phyloP scores from a whole-genome alignment of 345 rosid species.

The Bruguiera parviflora region DNA sequence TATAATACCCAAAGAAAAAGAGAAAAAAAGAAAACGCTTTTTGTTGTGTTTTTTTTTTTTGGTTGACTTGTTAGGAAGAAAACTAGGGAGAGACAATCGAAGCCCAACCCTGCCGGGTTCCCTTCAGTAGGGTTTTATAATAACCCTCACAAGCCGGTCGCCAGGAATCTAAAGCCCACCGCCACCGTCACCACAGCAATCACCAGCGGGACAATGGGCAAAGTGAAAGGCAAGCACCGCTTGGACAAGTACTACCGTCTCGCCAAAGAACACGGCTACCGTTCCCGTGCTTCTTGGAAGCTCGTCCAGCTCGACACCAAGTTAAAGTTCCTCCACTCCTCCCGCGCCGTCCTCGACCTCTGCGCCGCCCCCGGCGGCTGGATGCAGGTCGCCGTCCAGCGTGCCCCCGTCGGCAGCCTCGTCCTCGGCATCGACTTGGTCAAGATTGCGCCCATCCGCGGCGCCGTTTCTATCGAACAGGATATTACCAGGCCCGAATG shows the following conservation, averaged over 20 bases:
- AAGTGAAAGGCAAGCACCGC: slow-evolving; percentile 28
- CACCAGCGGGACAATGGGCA: slow-evolving; percentile 38
- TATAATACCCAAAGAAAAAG: too few species aligned
- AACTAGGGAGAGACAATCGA: too few species aligned
- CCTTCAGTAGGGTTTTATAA: too few species aligned
- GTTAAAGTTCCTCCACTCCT: slow-evolving; percentile 53
- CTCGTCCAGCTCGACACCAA: slow-evolving; percentile 79
- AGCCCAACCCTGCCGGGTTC: too few species aligned
- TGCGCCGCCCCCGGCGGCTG: slow-evolving; percentile 14
- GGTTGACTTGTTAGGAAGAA: too few species aligned
- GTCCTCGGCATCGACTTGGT: slow-evolving; percentile 4
- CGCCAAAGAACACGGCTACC: slow-evolving; percentile 92
- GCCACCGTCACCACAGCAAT: too few species aligned
- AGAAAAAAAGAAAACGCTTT: too few species aligned
- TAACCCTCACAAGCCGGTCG: too few species aligned
- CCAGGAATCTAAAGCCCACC: too few species aligned
- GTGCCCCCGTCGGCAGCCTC: slow-evolving; percentile 16
- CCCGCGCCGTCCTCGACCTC: slow-evolving; percentile 31
- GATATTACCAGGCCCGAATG: slow-evolving; percentile 86
- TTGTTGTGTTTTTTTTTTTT: too few species aligned
- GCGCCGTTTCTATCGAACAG: slow-evolving; percentile 46
- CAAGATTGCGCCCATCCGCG: slow-evolving; percentile 2
- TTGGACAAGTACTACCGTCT: slow-evolving; percentile 71
- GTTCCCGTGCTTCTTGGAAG: slow-evolving; percentile 92
- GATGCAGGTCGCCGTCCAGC: slow-evolving; percentile 4